Evolutionary conservation across 257 asterid genomes (phyloP).

Genomic region (Solanum bulbocastanum): DNA sequence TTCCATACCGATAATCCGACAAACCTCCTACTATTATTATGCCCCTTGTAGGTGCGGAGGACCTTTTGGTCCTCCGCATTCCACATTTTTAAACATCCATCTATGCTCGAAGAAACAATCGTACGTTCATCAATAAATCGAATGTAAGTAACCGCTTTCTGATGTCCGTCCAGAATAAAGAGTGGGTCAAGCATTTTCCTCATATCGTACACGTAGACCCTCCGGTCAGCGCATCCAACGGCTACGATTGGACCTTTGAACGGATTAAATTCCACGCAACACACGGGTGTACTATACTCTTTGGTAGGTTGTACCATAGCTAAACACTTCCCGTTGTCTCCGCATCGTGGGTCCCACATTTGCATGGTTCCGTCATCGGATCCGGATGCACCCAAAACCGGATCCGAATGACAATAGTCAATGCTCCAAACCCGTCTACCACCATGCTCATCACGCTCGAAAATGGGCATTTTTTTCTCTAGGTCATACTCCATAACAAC

Average conservation of each 20-base stretch:
- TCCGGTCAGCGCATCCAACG: constrained; percentile 70
- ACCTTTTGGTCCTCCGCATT: constrained; percentile 16
- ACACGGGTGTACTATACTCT: constrained; percentile 38
- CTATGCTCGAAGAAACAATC: constrained; percentile 52
- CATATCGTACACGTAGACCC: constrained; percentile 50
- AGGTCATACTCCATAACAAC: constrained; percentile 81
- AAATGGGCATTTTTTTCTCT: constrained; percentile 55
- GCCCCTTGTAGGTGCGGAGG: constrained; percentile 57
- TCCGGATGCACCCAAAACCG: constrained; percentile 74
- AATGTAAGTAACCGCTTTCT: constrained; percentile 54
- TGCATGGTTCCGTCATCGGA: constrained; percentile 95
- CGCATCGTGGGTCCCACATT: constrained; percentile 81
- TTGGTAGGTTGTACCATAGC: constrained; percentile 40
- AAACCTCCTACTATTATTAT: constrained; percentile 54
- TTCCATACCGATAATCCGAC: constrained; percentile 85
- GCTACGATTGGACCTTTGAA: constrained; percentile 34
- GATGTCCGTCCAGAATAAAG: constrained; percentile 51
- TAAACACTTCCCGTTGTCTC: constrained; percentile 13
- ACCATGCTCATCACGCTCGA: constrained; percentile 94
- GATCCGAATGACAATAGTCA: constrained; percentile 47
- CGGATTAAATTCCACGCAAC: constrained; percentile 77
- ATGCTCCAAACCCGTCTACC: constrained; percentile 89
- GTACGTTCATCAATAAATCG: constrained; percentile 38
- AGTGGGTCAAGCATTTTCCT: constrained; percentile 44
- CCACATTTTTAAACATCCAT: constrained; percentile 81